Evolutionary conservation across 139 green algal species (phyloP).

Genomic region (Chlorella sp.): DNA sequence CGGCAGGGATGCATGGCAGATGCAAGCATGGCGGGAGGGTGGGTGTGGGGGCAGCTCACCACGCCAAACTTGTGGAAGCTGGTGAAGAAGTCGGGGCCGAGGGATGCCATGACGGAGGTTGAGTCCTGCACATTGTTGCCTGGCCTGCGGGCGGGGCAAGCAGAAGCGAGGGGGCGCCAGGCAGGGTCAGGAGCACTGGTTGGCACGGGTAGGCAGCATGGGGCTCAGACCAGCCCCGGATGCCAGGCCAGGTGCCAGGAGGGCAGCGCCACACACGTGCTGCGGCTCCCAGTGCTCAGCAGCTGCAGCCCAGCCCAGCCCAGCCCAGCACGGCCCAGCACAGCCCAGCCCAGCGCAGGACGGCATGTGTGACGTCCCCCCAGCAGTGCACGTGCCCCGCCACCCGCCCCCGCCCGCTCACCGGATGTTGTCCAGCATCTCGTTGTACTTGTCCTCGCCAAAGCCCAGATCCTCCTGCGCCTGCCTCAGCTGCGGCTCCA

Average conservation of each 20-base stretch:
- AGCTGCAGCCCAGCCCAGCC: neutral
- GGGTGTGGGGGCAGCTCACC: neutral
- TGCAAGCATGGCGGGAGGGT: too few species aligned
- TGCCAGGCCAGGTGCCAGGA: neutral
- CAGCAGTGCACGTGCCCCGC: neutral
- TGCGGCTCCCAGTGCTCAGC: neutral
- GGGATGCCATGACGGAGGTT: neutral
- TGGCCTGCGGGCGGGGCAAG: neutral
- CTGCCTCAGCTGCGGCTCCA: neutral
- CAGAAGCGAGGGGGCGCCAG: neutral
- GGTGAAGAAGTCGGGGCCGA: neutral
- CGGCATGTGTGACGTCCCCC: too few species aligned
- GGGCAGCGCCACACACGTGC: neutral
- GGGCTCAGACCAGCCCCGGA: neutral
- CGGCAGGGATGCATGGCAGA: too few species aligned
- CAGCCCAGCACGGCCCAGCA: neutral
- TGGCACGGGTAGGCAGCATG: too few species aligned
- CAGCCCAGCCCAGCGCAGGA: neutral
- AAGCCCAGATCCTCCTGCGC: neutral
- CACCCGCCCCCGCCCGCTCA: neutral
- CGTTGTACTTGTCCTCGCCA: neutral
- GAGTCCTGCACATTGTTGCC: neutral
- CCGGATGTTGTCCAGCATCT: neutral
- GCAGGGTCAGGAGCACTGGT: too few species aligned
- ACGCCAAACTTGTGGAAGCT: constrained; percentile 4